These are phyloP conservation scores for Ogataea ganodermae DNA, from an alignment of 805 yeast species.

Conservation along the genomic window DNA sequence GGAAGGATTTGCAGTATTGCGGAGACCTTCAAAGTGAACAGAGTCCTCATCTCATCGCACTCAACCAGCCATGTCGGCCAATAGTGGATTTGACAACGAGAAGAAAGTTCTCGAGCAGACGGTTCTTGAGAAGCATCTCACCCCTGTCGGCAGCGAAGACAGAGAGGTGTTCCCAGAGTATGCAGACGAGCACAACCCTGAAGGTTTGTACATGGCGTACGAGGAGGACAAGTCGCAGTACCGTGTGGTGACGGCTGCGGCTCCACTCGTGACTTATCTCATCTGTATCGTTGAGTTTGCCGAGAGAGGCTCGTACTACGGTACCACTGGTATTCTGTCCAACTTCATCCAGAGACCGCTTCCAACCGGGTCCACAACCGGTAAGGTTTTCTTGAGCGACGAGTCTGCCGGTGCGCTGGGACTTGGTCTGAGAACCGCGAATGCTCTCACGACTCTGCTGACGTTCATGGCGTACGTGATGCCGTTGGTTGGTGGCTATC, in stretches of 20 bases:
- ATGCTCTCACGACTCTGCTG: conserved; percentile 48
- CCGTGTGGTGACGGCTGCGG: conserved; percentile 45
- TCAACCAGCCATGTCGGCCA: not conserved
- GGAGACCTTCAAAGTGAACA: no score
- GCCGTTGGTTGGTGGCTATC: conserved; percentile 54
- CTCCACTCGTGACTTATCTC: conserved; percentile 51
- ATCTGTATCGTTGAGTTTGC: conserved; percentile 54
- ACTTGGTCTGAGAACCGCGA: conserved; percentile 46
- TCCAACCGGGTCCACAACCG: conserved; percentile 48
- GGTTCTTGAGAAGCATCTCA: not conserved
- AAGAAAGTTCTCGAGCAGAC: not conserved
- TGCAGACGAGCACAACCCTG: conserved; percentile 34
- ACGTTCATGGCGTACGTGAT: conserved; percentile 51
- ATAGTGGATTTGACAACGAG: not conserved
- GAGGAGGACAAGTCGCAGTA: conserved; percentile 36
- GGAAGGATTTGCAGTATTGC: not conserved
- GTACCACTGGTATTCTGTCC: conserved; percentile 44
- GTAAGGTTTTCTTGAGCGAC: conserved; percentile 38
- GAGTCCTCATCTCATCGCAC: no score
- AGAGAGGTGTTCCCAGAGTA: conserved; percentile 27
- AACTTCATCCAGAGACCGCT: conserved; percentile 55
- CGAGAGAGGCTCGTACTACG: conserved; percentile 57
- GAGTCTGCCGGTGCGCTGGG: conserved; percentile 53
- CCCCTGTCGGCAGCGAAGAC: not conserved
- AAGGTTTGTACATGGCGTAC: conserved; percentile 28